Conservation (phyloP, 257 asterid genomes). For the Nicotiana knightiana region DNA sequence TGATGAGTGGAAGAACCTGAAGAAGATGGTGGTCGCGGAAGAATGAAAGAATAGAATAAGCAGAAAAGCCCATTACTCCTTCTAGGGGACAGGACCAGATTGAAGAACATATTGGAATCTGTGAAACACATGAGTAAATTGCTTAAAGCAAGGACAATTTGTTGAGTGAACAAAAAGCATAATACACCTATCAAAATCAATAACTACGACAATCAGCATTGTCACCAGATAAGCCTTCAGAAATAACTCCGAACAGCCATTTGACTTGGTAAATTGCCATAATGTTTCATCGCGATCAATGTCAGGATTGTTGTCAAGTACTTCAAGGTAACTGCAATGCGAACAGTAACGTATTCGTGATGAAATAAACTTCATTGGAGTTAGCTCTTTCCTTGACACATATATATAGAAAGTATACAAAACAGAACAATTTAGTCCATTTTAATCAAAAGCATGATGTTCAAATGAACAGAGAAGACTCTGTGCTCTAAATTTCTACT, state of each 20-base stretch:
- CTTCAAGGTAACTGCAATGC: background rate
- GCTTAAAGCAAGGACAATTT: background rate
- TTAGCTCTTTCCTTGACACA: background rate
- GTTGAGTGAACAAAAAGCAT: background rate
- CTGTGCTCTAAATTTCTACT: background rate
- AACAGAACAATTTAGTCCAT: background rate
- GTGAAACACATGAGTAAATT: background rate
- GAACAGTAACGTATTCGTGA: background rate
- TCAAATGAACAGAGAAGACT: background rate
- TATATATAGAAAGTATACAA: background rate
- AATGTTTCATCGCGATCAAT: background rate
- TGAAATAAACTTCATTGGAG: background rate
- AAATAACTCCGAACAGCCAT: background rate
- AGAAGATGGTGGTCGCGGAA: too few species aligned
- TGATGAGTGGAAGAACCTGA: too few species aligned
- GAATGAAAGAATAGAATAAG: background rate
- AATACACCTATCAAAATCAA: slow-evolving; percentile 21
- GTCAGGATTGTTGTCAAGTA: background rate
- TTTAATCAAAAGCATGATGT: background rate
- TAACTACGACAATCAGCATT: slow-evolving; percentile 6
- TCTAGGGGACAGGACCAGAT: background rate
- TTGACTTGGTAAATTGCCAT: background rate
- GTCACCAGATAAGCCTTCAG: background rate
- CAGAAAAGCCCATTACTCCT: background rate
- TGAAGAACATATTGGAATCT: background rate